Percentiles rank a stretch among this genome's conserved stretches.
These are phyloP conservation scores for Globisporangium cystogenes DNA, from an alignment of 352 stramenopile genomes.

Conservation along the genomic window DNA sequence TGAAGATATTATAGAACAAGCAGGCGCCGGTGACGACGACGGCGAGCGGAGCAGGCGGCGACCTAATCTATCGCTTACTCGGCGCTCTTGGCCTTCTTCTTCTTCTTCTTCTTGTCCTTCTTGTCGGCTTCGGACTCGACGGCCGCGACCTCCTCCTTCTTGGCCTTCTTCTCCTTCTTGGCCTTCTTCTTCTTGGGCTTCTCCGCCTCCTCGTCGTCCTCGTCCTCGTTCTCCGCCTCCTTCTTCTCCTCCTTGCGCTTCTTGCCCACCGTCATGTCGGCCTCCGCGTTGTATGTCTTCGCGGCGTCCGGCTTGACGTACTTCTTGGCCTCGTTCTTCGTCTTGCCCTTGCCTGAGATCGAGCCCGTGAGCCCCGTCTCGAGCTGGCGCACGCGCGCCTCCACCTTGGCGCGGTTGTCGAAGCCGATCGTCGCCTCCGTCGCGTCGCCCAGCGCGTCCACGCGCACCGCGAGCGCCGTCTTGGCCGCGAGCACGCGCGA, in stretches of 20 bases:
- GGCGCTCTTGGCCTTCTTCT: constrained; percentile 25
- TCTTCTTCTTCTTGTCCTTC: constrained; percentile 42
- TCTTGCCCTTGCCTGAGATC: constrained; percentile 85
- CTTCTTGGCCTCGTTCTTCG: constrained; percentile 89
- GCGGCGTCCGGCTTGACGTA: constrained; percentile 81
- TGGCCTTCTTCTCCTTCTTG: constrained; percentile 80
- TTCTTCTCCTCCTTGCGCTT: constrained; percentile 75
- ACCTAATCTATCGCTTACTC: constrained; percentile 11
- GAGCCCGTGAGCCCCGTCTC: constrained; percentile 91
- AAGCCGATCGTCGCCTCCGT: constrained; percentile 95
- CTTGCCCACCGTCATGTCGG: constrained; percentile 94
- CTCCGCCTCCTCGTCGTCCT: constrained; percentile 63
- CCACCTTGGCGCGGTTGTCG: constrained; percentile 97
- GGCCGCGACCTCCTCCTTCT: constrained; percentile 38
- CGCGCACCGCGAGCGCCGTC: constrained; percentile 96
- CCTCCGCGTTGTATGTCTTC: constrained; percentile 92
- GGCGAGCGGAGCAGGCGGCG: neutral
- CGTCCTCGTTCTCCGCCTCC: constrained; percentile 36
- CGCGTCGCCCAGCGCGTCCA: constrained; percentile 98
- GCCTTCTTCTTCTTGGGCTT: constrained; percentile 77
- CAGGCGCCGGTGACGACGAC: neutral
- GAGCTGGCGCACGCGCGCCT: constrained; percentile 96
- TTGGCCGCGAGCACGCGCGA: constrained; percentile 98
- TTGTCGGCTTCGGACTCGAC: constrained; percentile 28
- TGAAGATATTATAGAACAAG: constrained; percentile 18